Percentiles rank a stretch among this genome's conserved stretches.
Evolutionary conservation across 2,329 filamentous ascomycete genomes (phyloP).

Genomic region (Fusarium anguioides): DNA sequence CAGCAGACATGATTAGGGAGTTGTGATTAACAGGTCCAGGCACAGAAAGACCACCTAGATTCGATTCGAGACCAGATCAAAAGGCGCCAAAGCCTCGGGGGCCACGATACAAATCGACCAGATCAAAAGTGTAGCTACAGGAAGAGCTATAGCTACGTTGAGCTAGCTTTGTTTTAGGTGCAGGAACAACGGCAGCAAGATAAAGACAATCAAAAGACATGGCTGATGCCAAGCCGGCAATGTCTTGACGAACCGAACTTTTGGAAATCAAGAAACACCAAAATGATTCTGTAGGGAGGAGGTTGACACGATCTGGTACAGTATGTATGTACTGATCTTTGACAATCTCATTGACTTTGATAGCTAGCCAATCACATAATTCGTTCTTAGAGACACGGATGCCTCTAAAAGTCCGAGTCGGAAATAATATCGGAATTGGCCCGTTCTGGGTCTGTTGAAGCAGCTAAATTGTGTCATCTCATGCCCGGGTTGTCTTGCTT

Average conservation of each 20-base stretch:
- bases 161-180: conserved; percentile 17
- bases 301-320: conserved; percentile 2
- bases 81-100: conserved; percentile 9
- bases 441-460: background rate
- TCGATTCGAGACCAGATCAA: conserved; percentile 18
- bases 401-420: conserved; percentile 1
- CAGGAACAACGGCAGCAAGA: conserved; percentile 24
- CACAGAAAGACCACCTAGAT: background rate
- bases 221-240: conserved; percentile 32
- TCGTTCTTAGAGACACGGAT: background rate
- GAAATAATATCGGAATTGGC: conserved; percentile 9
- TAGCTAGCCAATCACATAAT: background rate
- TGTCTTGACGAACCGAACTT: conserved; percentile 24
- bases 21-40: conserved; percentile 2
- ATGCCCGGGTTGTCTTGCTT: background rate
- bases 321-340: conserved; percentile 5
- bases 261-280: conserved; percentile 14
- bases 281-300: background rate
- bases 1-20: background rate
- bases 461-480: background rate
- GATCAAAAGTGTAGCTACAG: conserved; percentile 2
- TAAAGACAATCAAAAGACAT: conserved; percentile 1
- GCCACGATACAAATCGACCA: conserved; percentile 19
- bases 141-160: conserved; percentile 2
- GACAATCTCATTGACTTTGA: conserved; percentile 10